These are phyloP conservation scores for Emergomyces africanus DNA, from an alignment of 2,329 filamentous ascomycete species.

Conservation along the genomic window DNA sequence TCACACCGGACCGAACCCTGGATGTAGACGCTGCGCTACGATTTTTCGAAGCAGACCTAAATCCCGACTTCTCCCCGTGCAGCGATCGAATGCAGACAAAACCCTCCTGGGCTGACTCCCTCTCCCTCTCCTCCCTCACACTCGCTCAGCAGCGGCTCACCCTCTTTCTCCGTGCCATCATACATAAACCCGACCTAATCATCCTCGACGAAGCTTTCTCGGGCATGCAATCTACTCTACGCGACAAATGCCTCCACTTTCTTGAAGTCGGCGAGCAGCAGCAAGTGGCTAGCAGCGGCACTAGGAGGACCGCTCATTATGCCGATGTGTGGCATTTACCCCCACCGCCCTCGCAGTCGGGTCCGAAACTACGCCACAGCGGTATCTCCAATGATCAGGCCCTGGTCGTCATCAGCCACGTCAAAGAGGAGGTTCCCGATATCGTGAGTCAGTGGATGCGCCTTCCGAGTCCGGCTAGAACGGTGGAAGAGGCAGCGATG, in stretches of 20 bases:
- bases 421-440: slow-evolving; percentile 78
- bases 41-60: slow-evolving; percentile 72
- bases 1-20: slow-evolving; percentile 44
- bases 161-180: slow-evolving; percentile 68
- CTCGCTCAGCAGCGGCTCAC: slow-evolving; percentile 57
- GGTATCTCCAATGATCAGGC: slow-evolving; percentile 63
- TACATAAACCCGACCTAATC: slow-evolving; percentile 69
- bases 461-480: slow-evolving; percentile 35
- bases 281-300: slow-evolving; percentile 14
- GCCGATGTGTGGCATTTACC: slow-evolving; percentile 6
- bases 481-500: slow-evolving; percentile 6
- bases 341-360: neutral
- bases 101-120: neutral
- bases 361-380: slow-evolving; percentile 12
- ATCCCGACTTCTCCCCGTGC: slow-evolving; percentile 33
- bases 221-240: slow-evolving; percentile 65
- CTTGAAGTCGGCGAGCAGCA: slow-evolving; percentile 53
- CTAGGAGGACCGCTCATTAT: slow-evolving; percentile 4
- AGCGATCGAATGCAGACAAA: neutral
- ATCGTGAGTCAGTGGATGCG: slow-evolving; percentile 76
- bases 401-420: slow-evolving; percentile 82
- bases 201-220: slow-evolving; percentile 82
- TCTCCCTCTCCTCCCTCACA: slow-evolving; percentile 47
- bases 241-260: slow-evolving; percentile 80
- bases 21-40: slow-evolving; percentile 57